Evolutionary conservation across 495 filamentous ascomycete species (phyloP), one percentile per base, ranked within the genome.

Genomic region (Aeminium ludgeri): DNA sequence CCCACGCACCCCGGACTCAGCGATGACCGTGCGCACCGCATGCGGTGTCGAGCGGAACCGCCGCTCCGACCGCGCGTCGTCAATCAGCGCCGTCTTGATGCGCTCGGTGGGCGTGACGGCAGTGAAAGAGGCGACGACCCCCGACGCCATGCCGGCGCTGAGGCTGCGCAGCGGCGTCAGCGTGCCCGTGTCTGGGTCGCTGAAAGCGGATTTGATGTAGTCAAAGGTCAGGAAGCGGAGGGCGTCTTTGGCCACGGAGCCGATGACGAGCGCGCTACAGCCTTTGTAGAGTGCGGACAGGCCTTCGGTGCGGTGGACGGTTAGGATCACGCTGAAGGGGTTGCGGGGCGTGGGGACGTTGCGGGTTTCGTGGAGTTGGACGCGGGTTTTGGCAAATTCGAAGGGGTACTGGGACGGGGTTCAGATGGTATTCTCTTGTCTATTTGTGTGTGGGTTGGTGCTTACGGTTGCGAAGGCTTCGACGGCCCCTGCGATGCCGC

Each of bases 1-100:
- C 10, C 71, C 74, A 5, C 66, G 36, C 4, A 67, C 45, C 3
- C 74, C 74, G 34, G 70, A 59, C 27, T 69, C 64, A 4, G 52
- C 52, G 33, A 66, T 54, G 11, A 81, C 62, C 0, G 62, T 40
- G 1, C 46, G 38, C 3, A 69, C 55, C 17, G 70, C 72, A 45
- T 81, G 74, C 10, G 59, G 11, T 0, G 64, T 56, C 0, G 64
- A 70, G 2, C 50, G 59, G 51, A 74, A 78, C 20, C 68, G 60
- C 23, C 63, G 64, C 16, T 55, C 50, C 1, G 51, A 59, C 15
- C 71, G 56, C 2, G 76, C 75, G 50, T 81, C 76, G 48, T 81
- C 76, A 33, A 80, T 80, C 47, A 80, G 49, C 2, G 76, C 76
- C 0, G 76, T 80, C 49, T 81, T 81, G 52, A 81, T 70, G 35